Evolutionary conservation across 2,329 filamentous ascomycete species (phyloP).

Genomic region (Calonectria crousiana): DNA sequence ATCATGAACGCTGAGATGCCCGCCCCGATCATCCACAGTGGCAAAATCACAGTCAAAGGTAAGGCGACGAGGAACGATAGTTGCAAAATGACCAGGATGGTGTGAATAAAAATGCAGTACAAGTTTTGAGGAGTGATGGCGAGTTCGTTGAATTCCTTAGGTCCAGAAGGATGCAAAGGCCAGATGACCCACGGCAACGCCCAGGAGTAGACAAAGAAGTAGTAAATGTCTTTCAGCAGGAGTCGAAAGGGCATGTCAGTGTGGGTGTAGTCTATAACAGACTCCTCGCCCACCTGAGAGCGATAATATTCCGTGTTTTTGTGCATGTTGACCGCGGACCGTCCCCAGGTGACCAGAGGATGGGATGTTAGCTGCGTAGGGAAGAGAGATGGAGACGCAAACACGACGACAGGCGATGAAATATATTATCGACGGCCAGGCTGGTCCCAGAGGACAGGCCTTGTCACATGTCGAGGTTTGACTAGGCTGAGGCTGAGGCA

Average conservation of each 20-base stretch:
- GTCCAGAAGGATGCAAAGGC: conserved; percentile 65
- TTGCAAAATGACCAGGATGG: conserved; percentile 70
- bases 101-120: conserved; percentile 68
- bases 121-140: conserved; percentile 69
- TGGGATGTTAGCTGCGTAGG: background rate
- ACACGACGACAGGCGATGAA: background rate
- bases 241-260: conserved; percentile 67
- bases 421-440: background rate
- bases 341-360: background rate
- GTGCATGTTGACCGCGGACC: conserved; percentile 40
- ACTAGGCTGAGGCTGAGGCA: conserved; percentile 12
- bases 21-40: conserved; percentile 60
- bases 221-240: conserved; percentile 65
- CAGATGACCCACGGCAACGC: conserved; percentile 72
- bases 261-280: conserved; percentile 72
- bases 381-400: background rate
- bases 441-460: background rate
- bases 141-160: conserved; percentile 73
- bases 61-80: conserved; percentile 69
- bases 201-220: conserved; percentile 67
- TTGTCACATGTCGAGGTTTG: conserved; percentile 11
- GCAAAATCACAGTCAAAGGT: conserved; percentile 61
- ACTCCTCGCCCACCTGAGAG: conserved; percentile 68
- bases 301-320: conserved; percentile 64
- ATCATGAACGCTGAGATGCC: conserved; percentile 58